Evolutionary conservation across 495 filamentous ascomycete species (phyloP), one percentile per base, ranked within the genome.

Genomic region (Penicillium lividum): DNA sequence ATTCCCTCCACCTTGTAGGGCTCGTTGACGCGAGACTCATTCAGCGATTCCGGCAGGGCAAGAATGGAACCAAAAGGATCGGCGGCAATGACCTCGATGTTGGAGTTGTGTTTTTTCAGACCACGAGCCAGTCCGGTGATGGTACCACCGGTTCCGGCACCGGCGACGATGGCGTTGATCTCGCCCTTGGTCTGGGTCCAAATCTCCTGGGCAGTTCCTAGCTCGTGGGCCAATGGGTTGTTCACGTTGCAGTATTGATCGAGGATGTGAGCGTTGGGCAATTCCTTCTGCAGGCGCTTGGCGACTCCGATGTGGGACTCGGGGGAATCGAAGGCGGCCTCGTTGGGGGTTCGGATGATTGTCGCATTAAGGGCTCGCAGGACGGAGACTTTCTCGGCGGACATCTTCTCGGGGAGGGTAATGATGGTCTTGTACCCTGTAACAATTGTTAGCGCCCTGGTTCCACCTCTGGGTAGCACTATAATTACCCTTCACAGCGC

Each of bases 331-430:
- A 80, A 97, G 29, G 94, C 94, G 10, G 94, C 94, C 74, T 95
- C 89, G 25, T 96, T 98, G 28, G 94, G 95, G 1, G 94, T 99
- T 49, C 94, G 89, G 62, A 99, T 96, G 69, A 99, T 98, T 63
- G 94, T 97, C 25, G 94, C 93, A 57, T 94, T 94, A 33, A 99
- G 82, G 16, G 94, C 93, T 47, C 90, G 86, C 28, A 99, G 80
- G 10, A 99, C 94, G 2, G 92, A 85, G 11, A 99, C 95, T 72
- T 99, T 99, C 75, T 99, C 94, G 29, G 91, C 85, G 6, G 92
- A 96, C 94, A 99, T 99, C 80, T 99, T 99, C 77, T 99, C 94
- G 38, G 94, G 94, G 3, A 99, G 84, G 0, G 94, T 99, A 68
- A 99, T 99, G 73, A 99, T 97, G 15, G 91, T 94, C 73, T 93